Evolutionary conservation across 257 asterid species (phyloP), one percentile per base, ranked within the genome.

Genomic region (Capsicum pubescens): DNA sequence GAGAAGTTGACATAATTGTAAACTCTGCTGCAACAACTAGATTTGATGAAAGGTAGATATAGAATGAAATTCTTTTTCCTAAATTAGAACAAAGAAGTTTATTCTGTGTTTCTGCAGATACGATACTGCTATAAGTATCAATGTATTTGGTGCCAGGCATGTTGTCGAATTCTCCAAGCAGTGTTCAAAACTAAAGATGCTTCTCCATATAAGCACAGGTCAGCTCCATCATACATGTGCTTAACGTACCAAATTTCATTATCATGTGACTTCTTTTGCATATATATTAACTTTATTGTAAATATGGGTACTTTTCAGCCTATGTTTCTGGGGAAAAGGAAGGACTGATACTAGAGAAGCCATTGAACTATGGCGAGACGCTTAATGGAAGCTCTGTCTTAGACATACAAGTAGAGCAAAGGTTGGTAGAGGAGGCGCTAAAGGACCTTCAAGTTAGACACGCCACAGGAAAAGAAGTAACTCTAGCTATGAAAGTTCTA

Each of bases 21-120:
- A 91, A 93, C 85, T 91, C 94, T 1, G 97, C 97, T 26, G 95
- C 95, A 26, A 89, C 92, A 1, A 92, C 97, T 79, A 88, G 83
- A 36, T 92, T 88, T 58, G 58, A 84, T 9, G 91, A 88, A 35
- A 84, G 89, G 90, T 85, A 82, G 12, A 59, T 19, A 50, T n/a
- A 10, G 72, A 12, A 6, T 48, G 35, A 11, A 1, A 17, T 9
- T 11, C 0, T 48, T 74, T n/a, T 46, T 17, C 79, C 3, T 48
- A 9, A 48, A 48, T 11, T 74, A 7, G 42, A 72, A 50, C 0
- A 0, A 21, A 48, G 6, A 74, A 1, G 0, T 66, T 66, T 15
- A 39, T 3, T 68, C 77, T 26, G 16, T 15, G 3, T 15, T 76
- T 82, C 3, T 36, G 63, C 60, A 82, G 87, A 16, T 85, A 72